Conservation (phyloP, 2,329 filamentous ascomycete genomes). For the Hymenoscyphus occultus region DNA sequence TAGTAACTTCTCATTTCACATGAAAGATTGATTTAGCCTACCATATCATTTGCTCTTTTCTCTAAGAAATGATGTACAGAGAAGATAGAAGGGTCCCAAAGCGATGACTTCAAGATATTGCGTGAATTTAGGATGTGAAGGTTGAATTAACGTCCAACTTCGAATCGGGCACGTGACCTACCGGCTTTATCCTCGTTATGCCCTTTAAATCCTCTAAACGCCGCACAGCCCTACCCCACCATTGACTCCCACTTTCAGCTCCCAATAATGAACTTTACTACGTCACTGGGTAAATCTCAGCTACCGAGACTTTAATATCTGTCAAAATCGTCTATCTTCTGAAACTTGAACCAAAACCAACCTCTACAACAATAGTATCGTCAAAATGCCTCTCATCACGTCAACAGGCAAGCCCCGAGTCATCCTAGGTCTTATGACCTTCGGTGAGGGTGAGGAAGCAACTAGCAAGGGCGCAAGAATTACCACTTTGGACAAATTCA, state of each 20-base stretch:
- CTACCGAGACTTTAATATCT: neutral
- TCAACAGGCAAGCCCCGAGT: constrained; percentile 38
- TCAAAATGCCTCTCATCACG: constrained; percentile 32
- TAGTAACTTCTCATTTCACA: too few relatives aligned
- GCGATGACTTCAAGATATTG: too few relatives aligned
- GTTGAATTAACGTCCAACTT: too few relatives aligned
- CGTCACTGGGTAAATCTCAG: neutral
- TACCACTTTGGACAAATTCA: constrained; percentile 64
- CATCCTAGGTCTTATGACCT: constrained; percentile 86
- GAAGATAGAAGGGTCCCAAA: too few relatives aligned
- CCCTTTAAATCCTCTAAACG: neutral
- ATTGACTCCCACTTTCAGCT: neutral
- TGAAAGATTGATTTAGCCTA: too few relatives aligned
- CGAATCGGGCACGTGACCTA: neutral
- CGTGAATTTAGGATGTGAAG: too few relatives aligned
- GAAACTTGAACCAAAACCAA: neutral
- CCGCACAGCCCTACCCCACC: constrained; percentile 1
- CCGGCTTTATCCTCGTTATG: neutral
- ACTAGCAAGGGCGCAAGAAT: constrained; percentile 64
- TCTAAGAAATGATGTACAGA: too few relatives aligned
- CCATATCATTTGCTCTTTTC: too few relatives aligned
- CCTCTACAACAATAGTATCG: neutral
- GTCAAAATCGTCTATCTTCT: too few relatives aligned
- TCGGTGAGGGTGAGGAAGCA: constrained; percentile 59
- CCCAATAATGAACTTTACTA: neutral